These are phyloP conservation scores for Danielia reshetovae DNA, from an alignment of 805 yeast genomes.

Conservation along the genomic window DNA sequence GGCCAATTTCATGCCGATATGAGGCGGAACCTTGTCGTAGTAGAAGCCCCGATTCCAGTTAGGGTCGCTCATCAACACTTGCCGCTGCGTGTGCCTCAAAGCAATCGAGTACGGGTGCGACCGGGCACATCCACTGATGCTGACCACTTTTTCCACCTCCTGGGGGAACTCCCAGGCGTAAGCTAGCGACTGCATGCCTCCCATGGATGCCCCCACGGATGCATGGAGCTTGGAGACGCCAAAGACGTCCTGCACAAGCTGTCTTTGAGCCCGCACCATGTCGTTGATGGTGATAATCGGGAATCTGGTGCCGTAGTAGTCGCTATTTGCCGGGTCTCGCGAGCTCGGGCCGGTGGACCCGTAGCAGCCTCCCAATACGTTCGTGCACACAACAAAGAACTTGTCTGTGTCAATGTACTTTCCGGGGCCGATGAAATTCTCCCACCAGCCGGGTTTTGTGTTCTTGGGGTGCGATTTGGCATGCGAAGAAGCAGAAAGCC, in stretches of 20 bases:
- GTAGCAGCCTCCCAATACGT: conserved; percentile 91
- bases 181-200: conserved; percentile 97
- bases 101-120: conserved; percentile 95
- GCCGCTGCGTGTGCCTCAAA: conserved; percentile 88
- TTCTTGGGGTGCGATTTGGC: conserved; percentile 77
- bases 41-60: conserved; percentile 91
- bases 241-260: conserved; percentile 58
- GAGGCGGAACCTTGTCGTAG: conserved; percentile 80
- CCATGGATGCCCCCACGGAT: conserved; percentile 89
- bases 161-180: conserved; percentile 81
- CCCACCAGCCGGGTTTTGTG: conserved; percentile 91
- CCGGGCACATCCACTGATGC: conserved; percentile 90
- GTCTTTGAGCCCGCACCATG: conserved; percentile 86
- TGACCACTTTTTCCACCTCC: conserved; percentile 64
- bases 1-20: conserved; percentile 91
- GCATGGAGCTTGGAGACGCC: conserved; percentile 67
- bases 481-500: conserved; percentile 90
- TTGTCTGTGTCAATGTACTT: conserved; percentile 74
- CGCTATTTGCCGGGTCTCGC: conserved; percentile 60
- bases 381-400: conserved; percentile 82
- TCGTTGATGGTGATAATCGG: conserved; percentile 84
- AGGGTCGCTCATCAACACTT: conserved; percentile 90
- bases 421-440: conserved; percentile 84
- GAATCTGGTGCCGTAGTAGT: conserved; percentile 78
- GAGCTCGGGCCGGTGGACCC: conserved; percentile 94